These are phyloP conservation scores for Termitomyces sp. DNA, from an alignment of 768 basidiomycete genomes.

Conservation along the genomic window DNA sequence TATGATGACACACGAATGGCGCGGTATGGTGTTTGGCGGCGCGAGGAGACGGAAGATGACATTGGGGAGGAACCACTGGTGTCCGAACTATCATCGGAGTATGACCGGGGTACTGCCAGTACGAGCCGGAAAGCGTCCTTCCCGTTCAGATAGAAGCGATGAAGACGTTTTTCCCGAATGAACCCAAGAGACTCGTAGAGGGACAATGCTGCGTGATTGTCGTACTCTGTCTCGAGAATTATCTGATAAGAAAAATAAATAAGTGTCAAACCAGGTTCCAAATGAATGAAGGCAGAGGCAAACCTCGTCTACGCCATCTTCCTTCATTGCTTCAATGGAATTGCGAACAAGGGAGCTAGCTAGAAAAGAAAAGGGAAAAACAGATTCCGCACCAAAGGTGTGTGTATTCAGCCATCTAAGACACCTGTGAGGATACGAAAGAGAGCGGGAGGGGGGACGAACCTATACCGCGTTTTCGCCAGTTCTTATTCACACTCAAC, in stretches of 20 bases:
- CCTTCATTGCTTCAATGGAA: slow-evolving; percentile 82
- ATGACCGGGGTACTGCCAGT: slow-evolving; percentile 46
- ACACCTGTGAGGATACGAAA: slow-evolving; percentile 36
- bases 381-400: slow-evolving; percentile 43
- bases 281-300: slow-evolving; percentile 18
- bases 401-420: slow-evolving; percentile 43
- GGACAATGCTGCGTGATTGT: slow-evolving; percentile 83
- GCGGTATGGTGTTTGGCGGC: slow-evolving; percentile 27
- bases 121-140: slow-evolving; percentile 92
- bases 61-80: slow-evolving; percentile 21
- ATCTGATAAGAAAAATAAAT: slow-evolving; percentile 45
- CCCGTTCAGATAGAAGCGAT: slow-evolving; percentile 94
- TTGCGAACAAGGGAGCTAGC: slow-evolving; percentile 82
- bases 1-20: slow-evolving; percentile 42
- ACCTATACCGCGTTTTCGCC: slow-evolving; percentile 92
- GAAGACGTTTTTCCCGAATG: slow-evolving; percentile 90
- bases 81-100: slow-evolving; percentile 30
- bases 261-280: neutral
- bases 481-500: slow-evolving; percentile 83
- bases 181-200: slow-evolving; percentile 93
- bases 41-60: slow-evolving; percentile 13
- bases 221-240: slow-evolving; percentile 93
- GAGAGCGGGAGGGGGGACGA: slow-evolving; percentile 33
- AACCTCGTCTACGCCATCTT: slow-evolving; percentile 82
- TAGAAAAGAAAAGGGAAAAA: slow-evolving; percentile 38